These are phyloP conservation scores for Zarea fungicola DNA, from an alignment of 2,329 filamentous ascomycete genomes.

Conservation along the genomic window DNA sequence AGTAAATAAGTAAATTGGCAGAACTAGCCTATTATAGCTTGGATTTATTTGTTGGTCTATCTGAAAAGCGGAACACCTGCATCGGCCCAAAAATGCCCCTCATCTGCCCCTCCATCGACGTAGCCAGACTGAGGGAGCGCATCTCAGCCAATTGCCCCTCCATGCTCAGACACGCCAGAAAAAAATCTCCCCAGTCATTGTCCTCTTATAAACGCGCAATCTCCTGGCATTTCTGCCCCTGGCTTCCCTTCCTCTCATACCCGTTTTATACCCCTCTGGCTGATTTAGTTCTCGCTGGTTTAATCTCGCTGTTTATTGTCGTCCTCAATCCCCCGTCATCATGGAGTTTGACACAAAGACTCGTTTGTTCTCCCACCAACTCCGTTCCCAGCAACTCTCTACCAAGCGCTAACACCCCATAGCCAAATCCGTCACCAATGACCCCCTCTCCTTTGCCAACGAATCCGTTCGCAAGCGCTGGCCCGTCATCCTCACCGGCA, in stretches of 20 bases:
- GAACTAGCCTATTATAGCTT: no score
- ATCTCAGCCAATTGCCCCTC: constrained; percentile 12
- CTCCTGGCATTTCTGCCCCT: not conserved
- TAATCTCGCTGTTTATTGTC: no score
- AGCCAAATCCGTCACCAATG: constrained; percentile 75
- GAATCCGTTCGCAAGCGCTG: constrained; percentile 81
- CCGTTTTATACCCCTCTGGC: not conserved
- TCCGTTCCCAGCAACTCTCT: not conserved
- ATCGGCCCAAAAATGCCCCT: no score
- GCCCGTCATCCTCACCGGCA: constrained; percentile 90
- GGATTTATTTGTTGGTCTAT: no score
- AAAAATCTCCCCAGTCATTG: constrained; percentile 2
- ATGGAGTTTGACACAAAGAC: constrained; percentile 76
- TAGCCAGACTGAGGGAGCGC: not conserved
- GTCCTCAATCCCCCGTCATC: not conserved
- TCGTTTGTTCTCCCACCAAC: constrained; percentile 43
- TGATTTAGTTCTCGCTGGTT: no score
- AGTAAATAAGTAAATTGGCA: no score
- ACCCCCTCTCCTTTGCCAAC: constrained; percentile 82
- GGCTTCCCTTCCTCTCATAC: not conserved
- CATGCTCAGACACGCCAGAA: constrained; percentile 1
- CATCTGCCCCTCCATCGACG: constrained; percentile 9
- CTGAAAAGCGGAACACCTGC: no score
- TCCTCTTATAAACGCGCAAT: constrained; percentile 10
- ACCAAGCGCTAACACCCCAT: not conserved